Evolutionary conservation across 768 basidiomycete genomes (phyloP).

Genomic region (Lentinula aciculospora): DNA sequence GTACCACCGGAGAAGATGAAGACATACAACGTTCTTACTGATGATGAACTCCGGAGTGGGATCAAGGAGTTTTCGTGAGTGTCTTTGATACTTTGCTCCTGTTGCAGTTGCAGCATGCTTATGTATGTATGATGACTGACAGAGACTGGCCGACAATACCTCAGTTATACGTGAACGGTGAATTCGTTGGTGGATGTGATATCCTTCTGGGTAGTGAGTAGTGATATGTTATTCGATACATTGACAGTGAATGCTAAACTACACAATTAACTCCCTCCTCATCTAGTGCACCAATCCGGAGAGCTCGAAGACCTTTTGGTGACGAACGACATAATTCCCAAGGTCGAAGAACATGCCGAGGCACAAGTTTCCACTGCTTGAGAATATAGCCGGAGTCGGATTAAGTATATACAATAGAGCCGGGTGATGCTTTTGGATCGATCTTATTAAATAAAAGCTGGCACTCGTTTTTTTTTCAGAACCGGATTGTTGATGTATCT

Average conservation of each 20-base stretch:
- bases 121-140: not conserved
- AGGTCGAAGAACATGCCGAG: slow-evolving; percentile 18
- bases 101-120: not conserved
- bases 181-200: slow-evolving; percentile 97
- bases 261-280: slow-evolving; percentile 2
- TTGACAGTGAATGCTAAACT: not conserved
- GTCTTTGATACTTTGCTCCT: not conserved
- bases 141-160: slow-evolving; percentile 99
- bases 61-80: slow-evolving; percentile 98
- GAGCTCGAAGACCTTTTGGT: slow-evolving; percentile 82
- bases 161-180: slow-evolving; percentile 90
- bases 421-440: not conserved
- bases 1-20: slow-evolving; percentile 77
- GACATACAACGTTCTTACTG: slow-evolving; percentile 88
- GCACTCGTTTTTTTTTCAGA: not conserved
- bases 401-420: not conserved
- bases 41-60: slow-evolving; percentile 71
- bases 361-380: not conserved
- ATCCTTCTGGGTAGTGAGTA: slow-evolving; percentile 84
- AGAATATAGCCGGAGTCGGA: not conserved
- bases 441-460: not conserved
- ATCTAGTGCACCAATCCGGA: slow-evolving; percentile 90
- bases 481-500: not conserved
- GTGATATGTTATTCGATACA: slow-evolving; percentile 1
- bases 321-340: slow-evolving; percentile 65